Percentiles rank a stretch among this genome's conserved stretches.
These are phyloP conservation scores for Penicillium griseofulvum DNA, from an alignment of 2,329 filamentous ascomycete species.

Conservation along the genomic window DNA sequence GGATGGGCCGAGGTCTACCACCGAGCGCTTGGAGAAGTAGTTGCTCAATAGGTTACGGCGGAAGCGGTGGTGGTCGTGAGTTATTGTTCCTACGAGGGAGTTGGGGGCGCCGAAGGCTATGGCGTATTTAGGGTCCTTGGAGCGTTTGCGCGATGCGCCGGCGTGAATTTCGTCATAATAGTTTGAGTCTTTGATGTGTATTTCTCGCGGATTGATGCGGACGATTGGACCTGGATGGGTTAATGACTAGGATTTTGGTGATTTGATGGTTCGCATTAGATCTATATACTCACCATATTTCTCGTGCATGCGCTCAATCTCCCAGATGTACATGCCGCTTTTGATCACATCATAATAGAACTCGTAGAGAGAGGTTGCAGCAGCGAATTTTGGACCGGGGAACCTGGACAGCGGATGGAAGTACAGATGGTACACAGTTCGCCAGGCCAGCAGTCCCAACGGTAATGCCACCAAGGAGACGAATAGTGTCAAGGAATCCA, in stretches of 20 bases:
- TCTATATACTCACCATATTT: conserved; percentile 29
- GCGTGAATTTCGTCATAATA: conserved; percentile 38
- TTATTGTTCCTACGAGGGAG: conserved; percentile 33
- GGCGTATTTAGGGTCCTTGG: conserved; percentile 21
- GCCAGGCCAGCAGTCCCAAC: conserved; percentile 1
- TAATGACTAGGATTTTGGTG: not conserved
- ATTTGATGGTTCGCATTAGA: not conserved
- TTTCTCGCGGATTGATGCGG: conserved; percentile 37
- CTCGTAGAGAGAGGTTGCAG: conserved; percentile 31
- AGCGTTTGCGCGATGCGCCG: conserved; percentile 12
- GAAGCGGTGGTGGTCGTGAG: conserved; percentile 44
- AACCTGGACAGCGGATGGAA: conserved; percentile 32
- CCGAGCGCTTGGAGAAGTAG: conserved; percentile 47
- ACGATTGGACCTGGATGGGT: conserved; percentile 34
- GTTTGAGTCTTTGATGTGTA: conserved; percentile 38
- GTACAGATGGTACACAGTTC: conserved; percentile 13
- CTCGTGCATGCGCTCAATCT: conserved; percentile 32
- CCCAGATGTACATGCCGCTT: conserved; percentile 30
- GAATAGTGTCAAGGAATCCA: conserved; percentile 6
- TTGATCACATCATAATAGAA: conserved; percentile 35
- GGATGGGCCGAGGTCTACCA: conserved; percentile 38
- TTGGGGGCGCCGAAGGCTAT: conserved; percentile 18
- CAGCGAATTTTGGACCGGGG: conserved; percentile 36
- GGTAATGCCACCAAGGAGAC: not conserved
- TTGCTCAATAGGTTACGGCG: conserved; percentile 43